Evolutionary conservation across 768 basidiomycete species (phyloP).

Genomic region (Leucocoprinus leucothites): DNA sequence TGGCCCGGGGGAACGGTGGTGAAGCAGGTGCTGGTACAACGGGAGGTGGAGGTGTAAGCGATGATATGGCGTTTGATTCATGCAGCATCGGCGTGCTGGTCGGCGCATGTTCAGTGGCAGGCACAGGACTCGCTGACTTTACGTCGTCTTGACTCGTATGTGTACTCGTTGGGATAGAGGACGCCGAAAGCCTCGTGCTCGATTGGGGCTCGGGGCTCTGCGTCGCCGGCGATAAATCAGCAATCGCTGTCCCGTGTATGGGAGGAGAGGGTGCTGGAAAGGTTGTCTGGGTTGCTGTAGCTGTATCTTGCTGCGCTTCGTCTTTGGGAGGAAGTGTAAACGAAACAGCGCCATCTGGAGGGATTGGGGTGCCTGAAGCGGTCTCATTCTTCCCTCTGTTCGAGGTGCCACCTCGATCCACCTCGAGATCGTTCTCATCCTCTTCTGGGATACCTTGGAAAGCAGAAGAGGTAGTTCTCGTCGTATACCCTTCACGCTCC

Average conservation of each 20-base stretch:
- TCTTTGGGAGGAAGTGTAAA: constrained; percentile 26
- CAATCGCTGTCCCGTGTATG: not conserved
- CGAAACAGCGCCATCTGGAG: constrained; percentile 15
- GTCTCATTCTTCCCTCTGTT: not conserved
- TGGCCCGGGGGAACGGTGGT: not conserved
- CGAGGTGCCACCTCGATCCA: not conserved
- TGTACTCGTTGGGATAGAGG: no score
- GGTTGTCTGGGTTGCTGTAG: constrained; percentile 25
- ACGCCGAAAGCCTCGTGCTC: not conserved
- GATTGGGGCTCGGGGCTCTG: not conserved
- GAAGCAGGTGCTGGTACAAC: not conserved
- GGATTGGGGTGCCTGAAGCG: not conserved
- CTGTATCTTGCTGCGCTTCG: constrained; percentile 30
- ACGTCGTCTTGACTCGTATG: not conserved
- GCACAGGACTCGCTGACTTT: not conserved
- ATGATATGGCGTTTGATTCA: not conserved
- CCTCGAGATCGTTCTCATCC: constrained; percentile 46
- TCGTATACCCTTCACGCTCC: constrained; percentile 38
- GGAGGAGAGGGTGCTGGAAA: not conserved
- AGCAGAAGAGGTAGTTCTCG: constrained; percentile 25
- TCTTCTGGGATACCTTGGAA: constrained; percentile 61
- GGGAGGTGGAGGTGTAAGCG: not conserved
- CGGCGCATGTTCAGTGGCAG: not conserved
- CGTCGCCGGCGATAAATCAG: not conserved
- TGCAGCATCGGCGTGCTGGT: not conserved